phyloP scores from a whole-genome alignment of 257 asterid species.

The Rubia yunnanensis region DNA sequence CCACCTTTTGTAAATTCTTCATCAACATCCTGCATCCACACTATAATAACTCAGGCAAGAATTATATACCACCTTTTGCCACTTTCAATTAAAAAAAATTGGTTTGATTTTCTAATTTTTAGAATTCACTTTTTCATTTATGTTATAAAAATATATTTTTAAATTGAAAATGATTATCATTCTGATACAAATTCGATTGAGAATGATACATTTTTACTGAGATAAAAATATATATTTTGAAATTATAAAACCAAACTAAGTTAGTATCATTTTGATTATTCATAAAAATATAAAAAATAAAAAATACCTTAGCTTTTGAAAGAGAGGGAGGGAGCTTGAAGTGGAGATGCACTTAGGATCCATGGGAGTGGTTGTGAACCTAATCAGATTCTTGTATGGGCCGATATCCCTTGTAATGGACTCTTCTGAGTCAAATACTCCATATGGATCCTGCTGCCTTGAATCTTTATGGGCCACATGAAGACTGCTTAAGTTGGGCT shows the following conservation, averaged over 20 bases:
- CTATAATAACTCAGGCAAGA: background rate
- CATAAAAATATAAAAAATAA: background rate
- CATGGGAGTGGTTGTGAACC: constrained; percentile 55
- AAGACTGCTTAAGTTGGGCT: constrained; percentile 32
- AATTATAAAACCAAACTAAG: too few relatives aligned
- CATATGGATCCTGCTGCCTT: constrained; percentile 90
- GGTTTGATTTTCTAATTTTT: too few relatives aligned
- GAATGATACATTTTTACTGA: too few relatives aligned
- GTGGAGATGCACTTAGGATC: constrained; percentile 60
- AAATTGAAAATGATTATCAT: too few relatives aligned
- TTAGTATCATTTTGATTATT: too few relatives aligned
- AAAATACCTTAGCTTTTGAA: constrained; percentile 60
- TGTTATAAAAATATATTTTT: too few relatives aligned
- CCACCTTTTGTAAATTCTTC: constrained; percentile 62
- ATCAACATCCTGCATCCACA: constrained; percentile 38
- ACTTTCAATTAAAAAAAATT: too few relatives aligned
- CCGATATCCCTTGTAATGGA: constrained; percentile 71
- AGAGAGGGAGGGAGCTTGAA: constrained; percentile 50
- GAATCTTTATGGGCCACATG: constrained; percentile 48
- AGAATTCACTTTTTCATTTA: too few relatives aligned
- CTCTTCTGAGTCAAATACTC: constrained; percentile 59
- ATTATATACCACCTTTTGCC: too few relatives aligned
- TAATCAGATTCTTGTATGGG: constrained; percentile 71
- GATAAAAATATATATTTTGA: too few relatives aligned
- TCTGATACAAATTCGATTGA: too few relatives aligned